phyloP scores from a whole-genome alignment of 805 yeast species.

The Komagataella pseudopastoris region DNA sequence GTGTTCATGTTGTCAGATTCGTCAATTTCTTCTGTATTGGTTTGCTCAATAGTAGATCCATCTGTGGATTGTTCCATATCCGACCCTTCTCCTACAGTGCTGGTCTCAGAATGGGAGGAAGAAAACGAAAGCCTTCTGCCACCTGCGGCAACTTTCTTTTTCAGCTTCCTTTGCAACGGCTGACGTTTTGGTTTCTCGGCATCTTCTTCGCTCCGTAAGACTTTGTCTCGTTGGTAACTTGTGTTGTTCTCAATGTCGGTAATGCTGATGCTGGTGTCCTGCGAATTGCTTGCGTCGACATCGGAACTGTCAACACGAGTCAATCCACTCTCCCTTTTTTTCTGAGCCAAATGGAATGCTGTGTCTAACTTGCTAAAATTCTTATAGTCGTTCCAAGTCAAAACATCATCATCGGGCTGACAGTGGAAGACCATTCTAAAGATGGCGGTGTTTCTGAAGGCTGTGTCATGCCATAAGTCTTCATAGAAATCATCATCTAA shows the following conservation, averaged over 20 bases:
- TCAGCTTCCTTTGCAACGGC: not conserved
- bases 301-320: not conserved
- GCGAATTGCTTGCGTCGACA: not conserved
- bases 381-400: slow-evolving; percentile 82
- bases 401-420: slow-evolving; percentile 91
- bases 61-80: not conserved
- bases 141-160: not conserved
- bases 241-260: not conserved
- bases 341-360: slow-evolving; percentile 34
- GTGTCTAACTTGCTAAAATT: slow-evolving; percentile 43
- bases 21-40: not conserved
- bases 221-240: not conserved
- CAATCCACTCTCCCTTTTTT: slow-evolving; percentile 7
- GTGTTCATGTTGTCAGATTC: not conserved
- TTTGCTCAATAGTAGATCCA: not conserved
- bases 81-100: not conserved
- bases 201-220: not conserved
- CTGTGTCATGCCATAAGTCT: slow-evolving; percentile 75
- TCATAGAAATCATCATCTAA: slow-evolving; percentile 68
- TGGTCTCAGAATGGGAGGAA: not conserved
- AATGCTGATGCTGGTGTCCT: not conserved
- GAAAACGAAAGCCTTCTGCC: not conserved
- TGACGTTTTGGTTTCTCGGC: not conserved
- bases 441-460: slow-evolving; percentile 69
- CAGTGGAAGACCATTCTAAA: slow-evolving; percentile 80